A percentile compares a stretch with the other conserved stretches of the same genome.
These are phyloP conservation scores for Amauroascus verrucosus DNA, from an alignment of 2,329 filamentous ascomycete genomes.

Conservation along the genomic window DNA sequence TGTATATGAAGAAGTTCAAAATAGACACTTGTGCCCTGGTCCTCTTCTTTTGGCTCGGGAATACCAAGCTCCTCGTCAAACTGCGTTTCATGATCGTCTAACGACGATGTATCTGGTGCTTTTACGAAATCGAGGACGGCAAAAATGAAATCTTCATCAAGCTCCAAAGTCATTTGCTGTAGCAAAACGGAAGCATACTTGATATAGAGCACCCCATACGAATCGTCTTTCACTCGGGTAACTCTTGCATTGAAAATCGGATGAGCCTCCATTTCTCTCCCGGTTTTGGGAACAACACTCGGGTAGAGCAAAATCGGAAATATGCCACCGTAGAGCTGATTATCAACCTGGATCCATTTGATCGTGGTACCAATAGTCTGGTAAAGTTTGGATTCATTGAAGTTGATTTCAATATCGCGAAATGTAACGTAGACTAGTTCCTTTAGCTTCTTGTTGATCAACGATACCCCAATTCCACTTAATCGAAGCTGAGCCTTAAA, in stretches of 20 bases:
- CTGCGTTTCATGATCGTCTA: slow-evolving; percentile 68
- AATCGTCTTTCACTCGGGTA: slow-evolving; percentile 93
- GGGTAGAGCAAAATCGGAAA: slow-evolving; percentile 97
- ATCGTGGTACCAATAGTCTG: slow-evolving; percentile 83
- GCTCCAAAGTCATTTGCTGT: slow-evolving; percentile 95
- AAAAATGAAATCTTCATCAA: slow-evolving; percentile 97
- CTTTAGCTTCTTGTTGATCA: slow-evolving; percentile 84
- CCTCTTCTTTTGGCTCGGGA: slow-evolving; percentile 76
- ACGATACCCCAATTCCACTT: slow-evolving; percentile 81
- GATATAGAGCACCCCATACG: slow-evolving; percentile 94
- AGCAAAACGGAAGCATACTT: slow-evolving; percentile 91
- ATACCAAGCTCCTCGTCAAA: slow-evolving; percentile 84
- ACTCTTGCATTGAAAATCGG: slow-evolving; percentile 87
- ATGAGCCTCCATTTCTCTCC: slow-evolving; percentile 90
- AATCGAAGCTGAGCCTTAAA: slow-evolving; percentile 83
- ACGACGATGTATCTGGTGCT: slow-evolving; percentile 81
- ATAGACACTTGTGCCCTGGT: slow-evolving; percentile 87
- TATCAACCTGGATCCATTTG: slow-evolving; percentile 99
- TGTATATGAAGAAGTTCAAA: slow-evolving; percentile 96
- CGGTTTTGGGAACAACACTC: slow-evolving; percentile 93
- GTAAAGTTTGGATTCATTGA: slow-evolving; percentile 84
- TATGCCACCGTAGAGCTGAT: slow-evolving; percentile 94
- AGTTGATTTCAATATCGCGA: slow-evolving; percentile 80
- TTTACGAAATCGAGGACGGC: slow-evolving; percentile 91
- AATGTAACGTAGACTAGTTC: slow-evolving; percentile 92